Percentiles rank a stretch among this genome's conserved stretches.
Evolutionary conservation across 2,329 filamentous ascomycete species (phyloP).

Genomic region (Exophiala sp.): DNA sequence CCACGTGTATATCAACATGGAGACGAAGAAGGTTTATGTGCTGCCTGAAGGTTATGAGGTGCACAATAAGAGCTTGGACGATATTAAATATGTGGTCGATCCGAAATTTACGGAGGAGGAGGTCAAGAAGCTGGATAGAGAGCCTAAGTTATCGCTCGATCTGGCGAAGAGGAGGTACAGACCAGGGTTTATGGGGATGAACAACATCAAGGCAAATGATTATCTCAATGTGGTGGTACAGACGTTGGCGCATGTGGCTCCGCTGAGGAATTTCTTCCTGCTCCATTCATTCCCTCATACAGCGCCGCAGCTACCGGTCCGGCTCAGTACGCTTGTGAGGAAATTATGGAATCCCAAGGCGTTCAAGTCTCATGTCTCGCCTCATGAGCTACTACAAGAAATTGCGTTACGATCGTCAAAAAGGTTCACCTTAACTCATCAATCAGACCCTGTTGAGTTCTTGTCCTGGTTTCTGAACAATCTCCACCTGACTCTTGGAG

Average conservation of each 20-base stretch:
- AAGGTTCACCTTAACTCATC: constrained; percentile 80
- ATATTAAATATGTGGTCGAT: constrained; percentile 97
- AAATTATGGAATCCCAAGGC: constrained; percentile 98
- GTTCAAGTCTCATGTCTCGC: constrained; percentile 94
- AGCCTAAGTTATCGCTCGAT: constrained; percentile 59
- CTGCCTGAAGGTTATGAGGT: constrained; percentile 97
- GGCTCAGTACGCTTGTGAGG: constrained; percentile 81
- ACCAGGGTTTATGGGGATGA: constrained; percentile 93
- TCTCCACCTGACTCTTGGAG: constrained; percentile 83
- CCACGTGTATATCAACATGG: constrained; percentile 98
- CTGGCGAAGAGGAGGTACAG: constrained; percentile 77
- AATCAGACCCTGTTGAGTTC: constrained; percentile 95
- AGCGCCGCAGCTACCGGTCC: constrained; percentile 72
- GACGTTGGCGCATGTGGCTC: constrained; percentile 79
- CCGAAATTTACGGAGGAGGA: constrained; percentile 76
- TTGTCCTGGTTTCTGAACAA: constrained; percentile 97
- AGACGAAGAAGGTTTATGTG: constrained; percentile 83
- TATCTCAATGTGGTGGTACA: constrained; percentile 96
- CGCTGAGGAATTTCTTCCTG: constrained; percentile 85
- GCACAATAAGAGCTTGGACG: constrained; percentile 84
- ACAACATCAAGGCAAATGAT: constrained; percentile 99
- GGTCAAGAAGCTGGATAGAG: constrained; percentile 70
- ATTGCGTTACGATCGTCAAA: constrained; percentile 85
- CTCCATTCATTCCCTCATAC: constrained; percentile 69
- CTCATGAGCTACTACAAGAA: constrained; percentile 93